Conservation (phyloP, 2,329 filamentous ascomycete species). For the Ramularia collo-cygni region DNA sequence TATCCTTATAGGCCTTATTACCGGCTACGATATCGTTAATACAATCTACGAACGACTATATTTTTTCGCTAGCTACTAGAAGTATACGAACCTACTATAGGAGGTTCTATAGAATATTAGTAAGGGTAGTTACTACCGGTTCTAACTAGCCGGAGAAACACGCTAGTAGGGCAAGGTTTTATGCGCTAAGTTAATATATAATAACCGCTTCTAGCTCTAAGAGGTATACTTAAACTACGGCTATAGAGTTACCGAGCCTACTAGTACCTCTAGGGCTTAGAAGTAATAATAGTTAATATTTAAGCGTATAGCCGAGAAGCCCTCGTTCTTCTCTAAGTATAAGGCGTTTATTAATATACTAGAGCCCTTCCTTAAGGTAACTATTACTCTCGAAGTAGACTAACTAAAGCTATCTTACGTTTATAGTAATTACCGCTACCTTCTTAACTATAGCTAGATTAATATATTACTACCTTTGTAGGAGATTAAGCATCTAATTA, state of each 20-base stretch:
- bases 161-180: not conserved
- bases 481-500: not conserved
- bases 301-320: not conserved
- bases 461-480: not conserved
- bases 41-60: no score
- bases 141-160: no score
- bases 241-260: not conserved
- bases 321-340: not conserved
- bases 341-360: not conserved
- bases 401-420: not conserved
- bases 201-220: not conserved
- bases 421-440: constrained; percentile 1
- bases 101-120: no score
- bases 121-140: no score
- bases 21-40: no score
- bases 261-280: not conserved
- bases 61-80: no score
- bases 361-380: not conserved
- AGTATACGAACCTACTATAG: no score
- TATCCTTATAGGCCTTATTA: no score
- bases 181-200: not conserved
- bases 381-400: not conserved
- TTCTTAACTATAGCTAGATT: not conserved
- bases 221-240: not conserved
- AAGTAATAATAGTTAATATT: not conserved